phyloP scores from a whole-genome alignment of 2,329 filamentous ascomycete species.

The Byssochlamys sp. region DNA sequence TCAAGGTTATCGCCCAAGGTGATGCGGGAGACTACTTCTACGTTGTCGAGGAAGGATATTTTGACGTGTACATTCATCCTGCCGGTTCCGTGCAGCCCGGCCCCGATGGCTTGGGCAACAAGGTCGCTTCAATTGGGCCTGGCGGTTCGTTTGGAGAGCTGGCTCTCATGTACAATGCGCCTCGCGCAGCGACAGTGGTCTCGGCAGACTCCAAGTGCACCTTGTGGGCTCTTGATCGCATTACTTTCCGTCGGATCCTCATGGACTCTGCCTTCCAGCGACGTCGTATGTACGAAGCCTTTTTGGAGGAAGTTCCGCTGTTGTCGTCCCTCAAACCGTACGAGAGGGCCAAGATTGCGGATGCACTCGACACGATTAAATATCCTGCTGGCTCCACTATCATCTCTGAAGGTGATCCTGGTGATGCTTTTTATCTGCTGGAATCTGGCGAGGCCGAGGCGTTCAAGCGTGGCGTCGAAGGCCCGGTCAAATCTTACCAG shows the following conservation, averaged over 20 bases:
- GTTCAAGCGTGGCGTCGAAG: slow-evolving; percentile 62
- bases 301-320: slow-evolving; percentile 85
- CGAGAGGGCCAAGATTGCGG: slow-evolving; percentile 93
- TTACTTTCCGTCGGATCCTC: slow-evolving; percentile 93
- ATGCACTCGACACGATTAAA: slow-evolving; percentile 85
- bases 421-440: slow-evolving; percentile 82
- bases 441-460: slow-evolving; percentile 81
- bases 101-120: slow-evolving; percentile 67
- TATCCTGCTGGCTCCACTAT: slow-evolving; percentile 70
- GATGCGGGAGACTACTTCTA: slow-evolving; percentile 97
- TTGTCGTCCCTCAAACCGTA: slow-evolving; percentile 76
- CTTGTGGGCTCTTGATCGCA: slow-evolving; percentile 86
- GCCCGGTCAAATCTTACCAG: slow-evolving; percentile 67
- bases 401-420: slow-evolving; percentile 83
- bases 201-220: slow-evolving; percentile 69
- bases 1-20: slow-evolving; percentile 86
- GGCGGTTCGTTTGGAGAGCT: slow-evolving; percentile 94
- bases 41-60: slow-evolving; percentile 80
- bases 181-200: slow-evolving; percentile 85
- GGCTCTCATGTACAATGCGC: slow-evolving; percentile 96
- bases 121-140: slow-evolving; percentile 71
- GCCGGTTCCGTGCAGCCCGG: slow-evolving; percentile 70
- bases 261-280: slow-evolving; percentile 98
- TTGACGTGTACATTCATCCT: slow-evolving; percentile 82
- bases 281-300: slow-evolving; percentile 91